phyloP scores from a whole-genome alignment of 2,329 filamentous ascomycete species.

The Talaromyces piceae region DNA sequence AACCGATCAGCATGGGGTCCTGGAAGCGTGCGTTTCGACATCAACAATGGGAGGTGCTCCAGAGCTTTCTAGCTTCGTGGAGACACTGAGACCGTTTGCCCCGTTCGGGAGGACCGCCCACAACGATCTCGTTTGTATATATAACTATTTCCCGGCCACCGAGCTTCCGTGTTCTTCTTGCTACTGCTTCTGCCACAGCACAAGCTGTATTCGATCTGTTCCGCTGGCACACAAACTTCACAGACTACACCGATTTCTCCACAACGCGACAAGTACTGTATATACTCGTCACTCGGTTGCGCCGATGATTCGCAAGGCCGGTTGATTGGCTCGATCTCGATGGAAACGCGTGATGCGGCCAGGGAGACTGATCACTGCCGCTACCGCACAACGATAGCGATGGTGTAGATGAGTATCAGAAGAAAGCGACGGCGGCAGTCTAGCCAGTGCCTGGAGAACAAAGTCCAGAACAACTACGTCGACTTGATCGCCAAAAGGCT shows the following conservation, averaged over 20 bases:
- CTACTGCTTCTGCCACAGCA: neutral
- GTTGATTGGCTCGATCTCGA: neutral
- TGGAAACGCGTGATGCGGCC: neutral
- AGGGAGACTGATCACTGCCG: neutral
- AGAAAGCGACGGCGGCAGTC: too few relatives aligned
- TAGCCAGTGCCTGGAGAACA: too few relatives aligned
- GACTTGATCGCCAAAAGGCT: too few relatives aligned
- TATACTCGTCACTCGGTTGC: neutral
- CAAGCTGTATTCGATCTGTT: neutral
- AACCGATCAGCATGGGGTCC: constrained; percentile 10
- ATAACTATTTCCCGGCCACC: neutral
- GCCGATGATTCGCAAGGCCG: neutral
- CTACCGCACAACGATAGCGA: neutral
- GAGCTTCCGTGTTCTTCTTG: neutral
- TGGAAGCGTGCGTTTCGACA: constrained; percentile 11
- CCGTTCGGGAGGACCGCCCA: neutral
- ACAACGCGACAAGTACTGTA: neutral
- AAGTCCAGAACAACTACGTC: too few relatives aligned
- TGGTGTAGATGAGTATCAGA: too few relatives aligned
- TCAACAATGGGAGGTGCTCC: constrained; percentile 7
- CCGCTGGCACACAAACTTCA: neutral
- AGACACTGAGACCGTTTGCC: neutral
- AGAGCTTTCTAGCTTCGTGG: neutral
- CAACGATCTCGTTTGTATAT: neutral
- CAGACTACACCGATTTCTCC: neutral